A percentile compares a stretch with the other conserved stretches of the same genome.
Conservation (phyloP, 148 eudicot species). For the Dysphania ambrosioides region DNA sequence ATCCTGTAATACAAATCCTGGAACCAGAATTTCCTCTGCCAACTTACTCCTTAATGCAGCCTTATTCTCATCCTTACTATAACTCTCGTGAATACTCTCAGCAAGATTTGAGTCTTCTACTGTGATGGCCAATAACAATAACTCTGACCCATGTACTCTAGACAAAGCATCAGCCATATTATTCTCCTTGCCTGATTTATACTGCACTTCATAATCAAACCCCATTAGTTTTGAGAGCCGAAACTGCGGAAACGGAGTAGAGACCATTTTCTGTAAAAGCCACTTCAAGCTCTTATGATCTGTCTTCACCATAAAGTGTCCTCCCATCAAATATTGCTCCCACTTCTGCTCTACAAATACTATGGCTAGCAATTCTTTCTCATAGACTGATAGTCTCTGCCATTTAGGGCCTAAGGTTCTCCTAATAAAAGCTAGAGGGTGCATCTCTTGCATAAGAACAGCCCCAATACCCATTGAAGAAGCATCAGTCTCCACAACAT, state of each 20-base stretch:
- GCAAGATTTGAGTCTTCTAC: neutral
- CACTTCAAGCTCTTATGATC: neutral
- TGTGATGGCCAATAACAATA: neutral
- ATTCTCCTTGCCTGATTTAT: neutral
- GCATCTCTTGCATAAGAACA: neutral
- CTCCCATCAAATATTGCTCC: neutral
- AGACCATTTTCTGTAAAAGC: neutral
- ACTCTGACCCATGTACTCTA: neutral
- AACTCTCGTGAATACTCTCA: neutral
- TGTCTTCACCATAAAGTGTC: neutral
- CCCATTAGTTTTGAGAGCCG: neutral
- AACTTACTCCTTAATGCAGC: neutral
- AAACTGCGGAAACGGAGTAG: neutral
- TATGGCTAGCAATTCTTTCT: neutral
- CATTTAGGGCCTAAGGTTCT: neutral
- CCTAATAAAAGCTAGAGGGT: neutral
- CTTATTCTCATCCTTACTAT: neutral
- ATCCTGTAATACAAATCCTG: neutral
- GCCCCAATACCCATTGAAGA: neutral
- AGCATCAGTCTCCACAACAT: neutral
- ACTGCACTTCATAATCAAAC: neutral
- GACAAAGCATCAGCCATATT: neutral
- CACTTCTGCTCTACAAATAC: neutral
- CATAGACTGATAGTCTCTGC: neutral
- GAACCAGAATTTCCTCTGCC: neutral